Evolutionary conservation across 768 basidiomycete species (phyloP), one percentile per base, ranked within the genome.

Genomic region (Macrolepiota fuliginosa): DNA sequence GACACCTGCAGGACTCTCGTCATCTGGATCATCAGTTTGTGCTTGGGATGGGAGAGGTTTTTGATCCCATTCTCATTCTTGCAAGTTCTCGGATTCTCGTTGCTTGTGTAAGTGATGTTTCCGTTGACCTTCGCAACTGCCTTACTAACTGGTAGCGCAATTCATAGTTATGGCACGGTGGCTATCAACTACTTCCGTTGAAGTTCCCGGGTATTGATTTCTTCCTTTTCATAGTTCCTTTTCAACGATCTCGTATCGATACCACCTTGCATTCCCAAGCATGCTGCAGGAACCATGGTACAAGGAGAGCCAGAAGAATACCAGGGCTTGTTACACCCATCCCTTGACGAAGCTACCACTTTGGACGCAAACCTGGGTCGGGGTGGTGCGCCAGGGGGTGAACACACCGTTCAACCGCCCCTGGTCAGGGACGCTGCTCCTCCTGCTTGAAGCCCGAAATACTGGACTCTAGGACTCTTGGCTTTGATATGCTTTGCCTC

Each of bases 1-100:
- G 97, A 99, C 73, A 96, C 95, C 4, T 97, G 94, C 77, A 83
- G 97, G 67, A 98, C 97, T 0, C 81, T 98, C 58, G 84, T 85
- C 17, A 98, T 99, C 71, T 99, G 97, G 97, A 76, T 96, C 65
- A 78, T 99, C 68, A 94, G 92, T 70, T 80, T 97, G 55, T 87
- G 82, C 1, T 76, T 97, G 25, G 94, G 96, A 3, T 98, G 96
- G 96, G 96, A 98, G 75, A 81, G 79, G 62, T 78, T 98, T 35
- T 66, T 92, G 22, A 91, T 85, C 76, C 94, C 94, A 4, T 84
- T 90, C 63, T 92, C 92, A 1, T 70, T 94, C 56, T 72, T 96
- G 13, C 94, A 96, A 73, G 84, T 96, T 56, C 67, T 82, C n/a
- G 94, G 94, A 2, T 99, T 99, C 73, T 85, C 81, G 5, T 75